Percentiles rank a stretch among this genome's conserved stretches.
phyloP scores from a whole-genome alignment of 2,329 filamentous ascomycete species.

The Aspergillus caelatus region DNA sequence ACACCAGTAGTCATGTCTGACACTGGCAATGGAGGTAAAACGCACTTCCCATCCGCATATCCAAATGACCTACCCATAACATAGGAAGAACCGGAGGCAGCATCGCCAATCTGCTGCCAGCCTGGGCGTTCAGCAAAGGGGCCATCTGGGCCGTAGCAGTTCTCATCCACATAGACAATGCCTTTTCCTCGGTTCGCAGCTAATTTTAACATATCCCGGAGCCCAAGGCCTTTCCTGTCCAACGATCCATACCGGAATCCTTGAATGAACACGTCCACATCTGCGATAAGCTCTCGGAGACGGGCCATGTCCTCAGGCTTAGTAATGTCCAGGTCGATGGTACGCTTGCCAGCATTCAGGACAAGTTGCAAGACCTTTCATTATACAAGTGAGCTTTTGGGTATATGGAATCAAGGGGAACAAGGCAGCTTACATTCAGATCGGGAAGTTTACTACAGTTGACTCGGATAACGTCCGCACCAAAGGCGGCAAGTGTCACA shows the following conservation, averaged over 20 bases:
- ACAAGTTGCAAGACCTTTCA: constrained; percentile 25
- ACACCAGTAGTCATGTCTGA: constrained; percentile 29
- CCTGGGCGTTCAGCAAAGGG: constrained; percentile 50
- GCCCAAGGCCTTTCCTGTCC: constrained; percentile 30
- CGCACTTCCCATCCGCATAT: constrained; percentile 18
- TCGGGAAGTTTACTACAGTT: constrained; percentile 46
- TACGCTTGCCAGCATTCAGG: constrained; percentile 28
- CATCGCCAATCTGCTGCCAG: constrained; percentile 58
- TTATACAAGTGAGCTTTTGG: not conserved
- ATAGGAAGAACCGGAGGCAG: constrained; percentile 42
- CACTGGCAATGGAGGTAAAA: constrained; percentile 24
- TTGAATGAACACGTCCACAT: constrained; percentile 58
- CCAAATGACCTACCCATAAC: constrained; percentile 40
- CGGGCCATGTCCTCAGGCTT: constrained; percentile 43
- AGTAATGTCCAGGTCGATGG: constrained; percentile 49
- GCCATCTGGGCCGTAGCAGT: constrained; percentile 55
- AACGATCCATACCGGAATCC: constrained; percentile 55
- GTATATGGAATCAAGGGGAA: not conserved
- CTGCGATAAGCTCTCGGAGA: constrained; percentile 47
- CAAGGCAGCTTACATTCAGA: constrained; percentile 25
- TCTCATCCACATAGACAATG: constrained; percentile 54
- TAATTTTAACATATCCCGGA: constrained; percentile 45
- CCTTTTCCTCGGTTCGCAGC: constrained; percentile 46
- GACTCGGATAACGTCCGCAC: constrained; percentile 52
- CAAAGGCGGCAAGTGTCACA: constrained; percentile 46